Evolutionary conservation across 495 filamentous ascomycete genomes (phyloP).

Genomic region (Hamigera avellanea): DNA sequence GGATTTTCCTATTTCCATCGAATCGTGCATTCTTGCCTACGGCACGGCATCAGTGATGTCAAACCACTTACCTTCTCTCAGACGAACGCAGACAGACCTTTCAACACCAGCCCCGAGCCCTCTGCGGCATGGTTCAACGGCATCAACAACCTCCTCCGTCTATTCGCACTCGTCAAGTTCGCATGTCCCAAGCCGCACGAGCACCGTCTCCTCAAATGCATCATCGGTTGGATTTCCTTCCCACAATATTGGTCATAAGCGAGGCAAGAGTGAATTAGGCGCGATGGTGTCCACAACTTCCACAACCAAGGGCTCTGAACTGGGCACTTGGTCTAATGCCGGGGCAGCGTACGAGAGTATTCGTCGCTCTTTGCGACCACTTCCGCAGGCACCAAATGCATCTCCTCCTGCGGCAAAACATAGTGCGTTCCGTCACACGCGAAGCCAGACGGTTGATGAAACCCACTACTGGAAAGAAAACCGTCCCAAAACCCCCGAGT

Average conservation of each 20-base stretch:
- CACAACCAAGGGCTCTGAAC: slow-evolving; percentile 31
- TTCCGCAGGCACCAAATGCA: slow-evolving; percentile 55
- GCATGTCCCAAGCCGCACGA: slow-evolving; percentile 58
- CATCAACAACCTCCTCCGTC: slow-evolving; percentile 66
- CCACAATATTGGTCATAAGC: slow-evolving; percentile 46
- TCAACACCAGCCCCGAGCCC: slow-evolving; percentile 44
- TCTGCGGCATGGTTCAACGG: slow-evolving; percentile 61
- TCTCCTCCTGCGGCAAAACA: slow-evolving; percentile 23
- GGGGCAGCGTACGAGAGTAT: slow-evolving; percentile 54
- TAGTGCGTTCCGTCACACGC: slow-evolving; percentile 23
- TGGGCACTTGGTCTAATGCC: too few relatives aligned
- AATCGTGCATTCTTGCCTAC: slow-evolving; percentile 19
- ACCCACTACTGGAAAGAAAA: slow-evolving; percentile 23
- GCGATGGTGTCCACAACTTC: slow-evolving; percentile 30
- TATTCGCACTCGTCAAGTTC: slow-evolving; percentile 60
- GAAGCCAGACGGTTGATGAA: slow-evolving; percentile 34
- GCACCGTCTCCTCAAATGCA: slow-evolving; percentile 63
- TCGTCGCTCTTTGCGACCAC: slow-evolving; percentile 66
- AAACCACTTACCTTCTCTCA: slow-evolving; percentile 32
- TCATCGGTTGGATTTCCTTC: slow-evolving; percentile 53
- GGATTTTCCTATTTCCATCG: slow-evolving; percentile 13
- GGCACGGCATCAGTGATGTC: slow-evolving; percentile 26
- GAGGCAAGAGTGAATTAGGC: slow-evolving; percentile 63
- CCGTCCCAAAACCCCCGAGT: slow-evolving; percentile 23
- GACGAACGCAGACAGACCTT: slow-evolving; percentile 58